Evolutionary conservation across 345 rosid species (phyloP), one percentile per base, ranked within the genome.

Genomic region (Eucalyptus melliodora): DNA sequence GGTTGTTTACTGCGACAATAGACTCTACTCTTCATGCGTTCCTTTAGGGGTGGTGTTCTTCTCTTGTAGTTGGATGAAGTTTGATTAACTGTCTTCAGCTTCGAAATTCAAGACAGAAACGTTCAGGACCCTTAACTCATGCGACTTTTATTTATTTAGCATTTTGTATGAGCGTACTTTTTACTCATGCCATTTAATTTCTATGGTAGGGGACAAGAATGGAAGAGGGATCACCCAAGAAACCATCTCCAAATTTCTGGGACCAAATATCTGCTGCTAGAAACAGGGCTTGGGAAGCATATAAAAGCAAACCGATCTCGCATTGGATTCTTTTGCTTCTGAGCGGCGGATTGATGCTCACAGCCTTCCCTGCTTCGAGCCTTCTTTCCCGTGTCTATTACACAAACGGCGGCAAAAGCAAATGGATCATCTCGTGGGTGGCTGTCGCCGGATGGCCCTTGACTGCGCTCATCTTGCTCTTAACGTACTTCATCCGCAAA

Each of bases 401-500:
- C 90, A 88, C 95, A 12, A 94, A 97, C 60, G 98, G 98, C 3
- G 99, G 98, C 51, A 89, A 91, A 85, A 97, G 99, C 95, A 96
- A 97, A 89, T 97, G 98, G 99, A 94, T 96, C 92, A 96, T 97
- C 89, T 96, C 99, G 17, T 96, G 98, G 99, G 96, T 93, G 19
- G 94, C 98, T 2, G 98, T 96, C 10, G 98, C 95, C 17, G 99
- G 98, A 8, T 96, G 99, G 98, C 98, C 98, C 87, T 83, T 96
- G 88, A 94, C 96, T 88, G 95, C 92, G 91, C 72, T 95, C 7
- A 93, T 96, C 55, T 86, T 96, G 53, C 42, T 96, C 69, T 97
- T 96, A 3, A 92, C 95, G 8, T 96, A 94, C 88, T 86, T 95
- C 89, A 72, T 94, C 77, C 81, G 90, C 56, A 91, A 91, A 87